Evolutionary conservation across 192 early-diverging fungal genomes (phyloP).

Genomic region (Radiomyces spectabilis): DNA sequence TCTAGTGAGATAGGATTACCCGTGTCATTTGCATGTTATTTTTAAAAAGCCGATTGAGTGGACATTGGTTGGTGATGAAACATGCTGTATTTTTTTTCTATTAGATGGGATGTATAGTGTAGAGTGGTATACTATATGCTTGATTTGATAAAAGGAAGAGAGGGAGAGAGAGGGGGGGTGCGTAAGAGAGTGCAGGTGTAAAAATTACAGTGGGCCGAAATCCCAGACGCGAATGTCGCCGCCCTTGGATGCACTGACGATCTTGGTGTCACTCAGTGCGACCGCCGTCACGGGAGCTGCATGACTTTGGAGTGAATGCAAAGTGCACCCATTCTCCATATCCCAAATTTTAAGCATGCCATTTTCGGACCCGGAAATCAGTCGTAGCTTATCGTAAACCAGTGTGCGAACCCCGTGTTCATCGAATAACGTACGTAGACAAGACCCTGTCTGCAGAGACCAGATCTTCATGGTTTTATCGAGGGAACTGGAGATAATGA

Average conservation of each 20-base stretch:
- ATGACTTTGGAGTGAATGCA: constrained; percentile 56
- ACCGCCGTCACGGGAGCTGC: constrained; percentile 68
- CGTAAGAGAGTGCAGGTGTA: no score
- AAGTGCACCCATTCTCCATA: constrained; percentile 53
- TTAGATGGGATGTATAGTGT: no score
- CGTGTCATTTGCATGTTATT: no score
- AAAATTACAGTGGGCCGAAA: no score
- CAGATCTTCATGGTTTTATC: constrained; percentile 91
- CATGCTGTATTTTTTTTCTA: no score
- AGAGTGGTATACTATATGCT: no score
- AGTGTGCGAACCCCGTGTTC: constrained; percentile 75
- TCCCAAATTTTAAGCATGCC: constrained; percentile 69
- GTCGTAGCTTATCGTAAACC: constrained; percentile 69
- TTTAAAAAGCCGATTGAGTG: no score
- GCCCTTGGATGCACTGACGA: constrained; percentile 80
- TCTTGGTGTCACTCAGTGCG: constrained; percentile 77
- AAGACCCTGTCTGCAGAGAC: constrained; percentile 76
- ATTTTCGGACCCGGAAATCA: constrained; percentile 60
- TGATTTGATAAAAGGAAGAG: no score
- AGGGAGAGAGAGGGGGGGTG: no score
- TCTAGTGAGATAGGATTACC: no score
- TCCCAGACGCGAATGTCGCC: constrained; percentile 75
- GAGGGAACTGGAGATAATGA: constrained; percentile 76
- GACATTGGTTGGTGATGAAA: no score
- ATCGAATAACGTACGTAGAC: constrained; percentile 70